These are phyloP conservation scores for Boletus huronensis DNA, from an alignment of 768 basidiomycete genomes.

Conservation along the genomic window DNA sequence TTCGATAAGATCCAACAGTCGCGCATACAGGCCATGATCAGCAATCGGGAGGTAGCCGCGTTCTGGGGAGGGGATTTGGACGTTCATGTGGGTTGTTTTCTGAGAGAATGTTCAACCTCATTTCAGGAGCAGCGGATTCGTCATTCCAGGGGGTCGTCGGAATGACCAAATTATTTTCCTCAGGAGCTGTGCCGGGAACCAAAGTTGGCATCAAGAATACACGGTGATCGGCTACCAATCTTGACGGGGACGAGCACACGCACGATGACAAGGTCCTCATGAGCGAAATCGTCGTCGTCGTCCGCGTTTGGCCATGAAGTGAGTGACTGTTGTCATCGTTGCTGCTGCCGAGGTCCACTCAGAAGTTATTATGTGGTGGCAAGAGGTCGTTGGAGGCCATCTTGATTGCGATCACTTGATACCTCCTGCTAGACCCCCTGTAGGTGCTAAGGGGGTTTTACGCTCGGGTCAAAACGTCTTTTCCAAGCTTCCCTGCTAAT, in stretches of 20 bases:
- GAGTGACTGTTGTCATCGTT: background rate
- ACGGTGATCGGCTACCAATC: background rate
- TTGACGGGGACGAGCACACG: background rate
- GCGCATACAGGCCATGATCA: slow-evolving; percentile 72
- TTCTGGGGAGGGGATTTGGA: slow-evolving; percentile 47
- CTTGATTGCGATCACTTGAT: background rate
- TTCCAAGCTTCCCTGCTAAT: slow-evolving; percentile 4
- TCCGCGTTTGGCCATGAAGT: background rate
- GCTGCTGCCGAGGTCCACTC: background rate
- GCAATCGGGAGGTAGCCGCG: slow-evolving; percentile 73
- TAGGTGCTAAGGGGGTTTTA: background rate
- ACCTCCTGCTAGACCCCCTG: background rate
- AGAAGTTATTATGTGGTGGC: no score
- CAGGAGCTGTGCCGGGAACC: background rate
- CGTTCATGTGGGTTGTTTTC: slow-evolving; percentile 38
- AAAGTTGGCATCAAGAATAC: slow-evolving; percentile 7
- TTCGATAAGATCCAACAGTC: background rate
- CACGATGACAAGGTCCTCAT: background rate
- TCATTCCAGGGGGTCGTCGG: no score
- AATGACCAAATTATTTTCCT: background rate
- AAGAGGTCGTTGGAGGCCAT: background rate
- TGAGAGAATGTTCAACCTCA: background rate
- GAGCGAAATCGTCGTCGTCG: background rate
- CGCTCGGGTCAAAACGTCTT: background rate
- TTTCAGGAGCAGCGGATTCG: no score